Percentiles rank a stretch among this genome's conserved stretches.
Evolutionary conservation across 2,329 filamentous ascomycete genomes (phyloP).

Genomic region (Aureobasidium musti): DNA sequence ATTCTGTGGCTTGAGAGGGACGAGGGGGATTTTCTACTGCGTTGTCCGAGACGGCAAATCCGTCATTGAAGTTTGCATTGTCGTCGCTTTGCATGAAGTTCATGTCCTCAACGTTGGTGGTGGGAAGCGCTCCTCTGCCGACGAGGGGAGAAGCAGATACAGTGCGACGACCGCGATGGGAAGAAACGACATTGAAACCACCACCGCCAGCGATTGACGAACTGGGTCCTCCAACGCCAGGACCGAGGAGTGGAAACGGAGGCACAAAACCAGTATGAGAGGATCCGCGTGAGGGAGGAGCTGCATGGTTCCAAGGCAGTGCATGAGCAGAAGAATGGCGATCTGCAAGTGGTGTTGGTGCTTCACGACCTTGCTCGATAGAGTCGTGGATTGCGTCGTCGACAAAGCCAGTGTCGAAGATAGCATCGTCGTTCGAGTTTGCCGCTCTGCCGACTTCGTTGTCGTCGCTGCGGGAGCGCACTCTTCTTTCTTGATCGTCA

Average conservation of each 20-base stretch:
- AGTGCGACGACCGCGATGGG: constrained; percentile 54
- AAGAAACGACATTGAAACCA: not conserved
- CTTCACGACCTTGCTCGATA: constrained; percentile 71
- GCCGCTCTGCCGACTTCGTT: constrained; percentile 29
- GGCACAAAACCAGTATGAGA: constrained; percentile 36
- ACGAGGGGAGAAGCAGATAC: constrained; percentile 63
- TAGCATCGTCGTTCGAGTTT: not conserved
- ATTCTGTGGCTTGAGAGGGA: constrained; percentile 33
- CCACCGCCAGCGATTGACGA: constrained; percentile 24
- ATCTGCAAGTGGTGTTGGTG: constrained; percentile 66
- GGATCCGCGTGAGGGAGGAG: constrained; percentile 57
- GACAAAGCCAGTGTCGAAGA: constrained; percentile 28
- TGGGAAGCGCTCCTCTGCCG: constrained; percentile 45
- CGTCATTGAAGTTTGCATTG: not conserved
- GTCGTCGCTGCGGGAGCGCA: constrained; percentile 40
- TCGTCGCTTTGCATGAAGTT: constrained; percentile 27
- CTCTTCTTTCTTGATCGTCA: constrained; percentile 35
- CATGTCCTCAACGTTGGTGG: not conserved
- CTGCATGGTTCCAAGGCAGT: constrained; percentile 68
- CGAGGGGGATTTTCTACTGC: not conserved
- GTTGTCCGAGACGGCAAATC: not conserved
- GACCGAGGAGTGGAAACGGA: not conserved
- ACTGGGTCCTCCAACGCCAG: not conserved
- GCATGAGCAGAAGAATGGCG: constrained; percentile 54
- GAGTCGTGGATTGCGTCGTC: constrained; percentile 33